A percentile compares a stretch with the other conserved stretches of the same genome.
Conservation (phyloP, 2,329 filamentous ascomycete species). For the Alternaria brassicae region DNA sequence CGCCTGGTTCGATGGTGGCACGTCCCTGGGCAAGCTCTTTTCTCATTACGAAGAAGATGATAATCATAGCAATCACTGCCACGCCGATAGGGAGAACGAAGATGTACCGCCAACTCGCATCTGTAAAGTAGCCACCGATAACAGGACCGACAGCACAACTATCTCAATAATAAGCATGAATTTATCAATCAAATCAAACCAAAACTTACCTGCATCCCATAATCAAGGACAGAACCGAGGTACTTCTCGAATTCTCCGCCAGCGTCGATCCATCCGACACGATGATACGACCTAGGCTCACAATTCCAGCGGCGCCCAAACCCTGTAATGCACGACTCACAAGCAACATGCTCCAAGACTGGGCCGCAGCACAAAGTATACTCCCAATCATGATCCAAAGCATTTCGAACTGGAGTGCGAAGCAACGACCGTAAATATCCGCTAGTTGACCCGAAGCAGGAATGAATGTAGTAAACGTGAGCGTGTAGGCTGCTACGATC, state of each 20-base stretch:
- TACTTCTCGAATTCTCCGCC: slow-evolving; percentile 78
- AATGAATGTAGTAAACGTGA: slow-evolving; percentile 72
- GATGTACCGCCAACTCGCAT: slow-evolving; percentile 69
- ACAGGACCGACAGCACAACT: slow-evolving; percentile 68
- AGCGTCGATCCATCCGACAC: slow-evolving; percentile 68
- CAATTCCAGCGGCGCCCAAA: slow-evolving; percentile 66
- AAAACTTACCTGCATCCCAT: slow-evolving; percentile 57
- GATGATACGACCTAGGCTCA: slow-evolving; percentile 67
- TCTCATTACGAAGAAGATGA: slow-evolving; percentile 65
- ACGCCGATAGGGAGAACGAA: slow-evolving; percentile 61
- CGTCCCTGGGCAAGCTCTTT: slow-evolving; percentile 64
- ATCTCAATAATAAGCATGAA: slow-evolving; percentile 52
- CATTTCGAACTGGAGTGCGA: slow-evolving; percentile 64
- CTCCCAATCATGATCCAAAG: slow-evolving; percentile 63
- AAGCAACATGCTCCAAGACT: slow-evolving; percentile 66
- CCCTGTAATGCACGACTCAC: slow-evolving; percentile 70
- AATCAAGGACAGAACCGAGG: slow-evolving; percentile 68
- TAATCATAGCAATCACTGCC: slow-evolving; percentile 57
- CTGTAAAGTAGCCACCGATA: slow-evolving; percentile 65
- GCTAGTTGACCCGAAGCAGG: slow-evolving; percentile 70
- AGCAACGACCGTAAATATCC: slow-evolving; percentile 70
- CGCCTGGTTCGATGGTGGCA: slow-evolving; percentile 46
- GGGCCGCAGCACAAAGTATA: slow-evolving; percentile 66
- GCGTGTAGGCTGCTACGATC: slow-evolving; percentile 73
- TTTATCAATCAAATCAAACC: not conserved